Evolutionary conservation across 1,284 basidiomycete species (phyloP), one percentile per base, ranked within the genome.

Genomic region (Rhodotorula mucilaginosa): DNA sequence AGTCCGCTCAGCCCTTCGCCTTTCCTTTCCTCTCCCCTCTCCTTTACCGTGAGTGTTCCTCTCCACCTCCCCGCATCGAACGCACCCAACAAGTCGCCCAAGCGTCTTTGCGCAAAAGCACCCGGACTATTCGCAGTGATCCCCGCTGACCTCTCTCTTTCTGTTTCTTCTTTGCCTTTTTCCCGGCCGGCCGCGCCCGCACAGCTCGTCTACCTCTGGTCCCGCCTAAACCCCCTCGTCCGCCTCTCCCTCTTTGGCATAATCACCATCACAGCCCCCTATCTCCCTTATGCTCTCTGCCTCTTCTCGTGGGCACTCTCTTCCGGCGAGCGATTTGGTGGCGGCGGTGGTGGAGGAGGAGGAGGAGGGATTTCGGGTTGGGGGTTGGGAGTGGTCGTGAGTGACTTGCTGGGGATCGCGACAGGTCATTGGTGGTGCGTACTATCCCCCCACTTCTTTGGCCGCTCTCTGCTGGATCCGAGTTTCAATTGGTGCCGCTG

Each of bases 181-280:
- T 73, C 76, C 8, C 60, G 78, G 29, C 3, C 26, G 73, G 72
- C 4, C 79, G 31, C 44, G 31, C 44, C 19, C 26, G 16, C 44
- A 2, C 78, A 69, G 3, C 89, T 97, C 5, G 96, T 97, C 61
- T 99, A 99, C 81, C 85, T 99, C 71, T 99, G 97, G 96, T 93
- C 93, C 13, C 85, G 97, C 62, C 85, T 94, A 21, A 97, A 98
- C 80, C 92, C 95, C 2, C 89, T 90, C 46, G 91, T 94, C 7
- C 91, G 93, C n/a, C 91, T 99, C 74, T 94, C 92, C 7, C 86
- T 99, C 39, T 97, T 99, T 78, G 96, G 97, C 5, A 84, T 98
- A 46, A 85, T 99, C 76, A 95, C 92, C 6, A 93, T 99, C 79
- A 91, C 92, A 0, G 96, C 96, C 0, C 93, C 96, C 0, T 98